These are phyloP conservation scores for Cyanodermella asteris DNA, from an alignment of 2,329 filamentous ascomycete genomes.

Conservation along the genomic window DNA sequence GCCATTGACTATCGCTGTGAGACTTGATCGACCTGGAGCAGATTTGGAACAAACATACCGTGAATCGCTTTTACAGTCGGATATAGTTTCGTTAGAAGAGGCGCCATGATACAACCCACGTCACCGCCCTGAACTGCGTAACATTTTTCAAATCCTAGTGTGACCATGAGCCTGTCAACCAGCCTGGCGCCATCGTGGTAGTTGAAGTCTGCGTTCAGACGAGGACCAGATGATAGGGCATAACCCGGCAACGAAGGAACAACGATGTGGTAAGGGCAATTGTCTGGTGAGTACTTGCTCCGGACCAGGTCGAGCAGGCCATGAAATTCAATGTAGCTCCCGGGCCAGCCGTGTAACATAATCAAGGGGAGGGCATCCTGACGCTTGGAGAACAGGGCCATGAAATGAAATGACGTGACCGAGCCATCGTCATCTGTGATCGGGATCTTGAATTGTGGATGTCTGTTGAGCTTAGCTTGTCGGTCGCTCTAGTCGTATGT, in stretches of 20 bases:
- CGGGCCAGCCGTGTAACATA: conserved; percentile 20
- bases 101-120: conserved; percentile 24
- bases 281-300: conserved; percentile 11
- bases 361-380: conserved; percentile 25
- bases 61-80: too few species aligned
- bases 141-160: conserved; percentile 28
- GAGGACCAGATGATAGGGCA: conserved; percentile 26
- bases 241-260: conserved; percentile 35
- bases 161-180: conserved; percentile 30
- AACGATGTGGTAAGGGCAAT: conserved; percentile 37
- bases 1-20: conserved; percentile 13
- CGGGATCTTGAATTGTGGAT: conserved; percentile 26
- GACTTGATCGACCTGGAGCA: not conserved
- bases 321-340: conserved; percentile 15
- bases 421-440: conserved; percentile 18
- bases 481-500: conserved; percentile 26
- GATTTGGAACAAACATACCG: conserved; percentile 6
- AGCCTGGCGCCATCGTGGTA: conserved; percentile 19
- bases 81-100: too few species aligned
- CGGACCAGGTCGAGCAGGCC: conserved; percentile 12
- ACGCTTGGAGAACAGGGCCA: conserved; percentile 25
- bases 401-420: conserved; percentile 24
- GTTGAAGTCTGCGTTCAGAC: conserved; percentile 22
- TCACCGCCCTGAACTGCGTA: conserved; percentile 38
- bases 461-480: conserved; percentile 20